Evolutionary conservation across 306 rosid genomes (phyloP), one percentile per base, ranked within the genome.

Genomic region (Potentilla sterilis): DNA sequence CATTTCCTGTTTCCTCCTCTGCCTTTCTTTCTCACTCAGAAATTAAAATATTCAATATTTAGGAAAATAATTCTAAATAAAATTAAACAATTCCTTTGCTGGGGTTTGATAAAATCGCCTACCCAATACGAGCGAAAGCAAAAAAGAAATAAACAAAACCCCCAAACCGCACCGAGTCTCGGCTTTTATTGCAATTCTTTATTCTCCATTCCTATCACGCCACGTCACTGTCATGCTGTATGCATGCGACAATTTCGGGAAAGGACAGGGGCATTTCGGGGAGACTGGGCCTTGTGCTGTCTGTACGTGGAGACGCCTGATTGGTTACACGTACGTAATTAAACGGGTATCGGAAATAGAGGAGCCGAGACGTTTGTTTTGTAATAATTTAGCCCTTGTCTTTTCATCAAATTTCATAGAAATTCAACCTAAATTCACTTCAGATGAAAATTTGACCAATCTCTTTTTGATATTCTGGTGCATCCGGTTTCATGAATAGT

Each of bases 341-440:
- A 49, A 66, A 67, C n/a, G 42, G 9, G 18, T 28, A 22, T 35
- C 41, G 15, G 15, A 16, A 75, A 52, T 49, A 83, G 61, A 78
- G 61, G 69, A 64, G 72, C 46, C 5, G 5, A n/a, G 73, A 35
- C 81, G 41, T 42, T 18, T 54, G 28, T 28, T 28, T 28, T 70
- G 74, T 64, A 77, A 77, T 77, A 69, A 70, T 63, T 54, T 80
- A 38, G 73, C 76, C 28, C 19, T 10, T 40, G 44, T 40, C 64
- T 49, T 77, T 74, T 19, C 80, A 81, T 90, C 85, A 88, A 87
- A 90, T 88, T 86, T 67, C 78, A 77, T 78, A 66, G 80, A 85
- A 86, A 88, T 90, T 85, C 88, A 85, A 78, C 81, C 80, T 80
- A 90, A 90, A 90, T 90, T 85, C 91, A 79, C 75, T 82, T 55